Conservation (phyloP, 2,329 filamentous ascomycete species). For the Aspergillus sp. region DNA sequence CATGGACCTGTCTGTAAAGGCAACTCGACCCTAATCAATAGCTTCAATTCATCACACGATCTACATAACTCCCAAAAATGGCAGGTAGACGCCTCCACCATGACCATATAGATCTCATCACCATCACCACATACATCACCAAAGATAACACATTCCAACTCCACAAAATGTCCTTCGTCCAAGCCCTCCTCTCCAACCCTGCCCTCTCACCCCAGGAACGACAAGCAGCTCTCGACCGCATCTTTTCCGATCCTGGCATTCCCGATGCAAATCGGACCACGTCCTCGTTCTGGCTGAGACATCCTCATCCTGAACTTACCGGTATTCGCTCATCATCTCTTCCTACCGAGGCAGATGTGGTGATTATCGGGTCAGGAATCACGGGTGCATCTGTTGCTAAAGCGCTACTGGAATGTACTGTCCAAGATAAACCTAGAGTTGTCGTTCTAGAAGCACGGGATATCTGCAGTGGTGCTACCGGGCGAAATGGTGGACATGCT, state of each 20-base stretch:
- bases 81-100: no score
- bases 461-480: conserved; percentile 28
- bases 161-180: conserved; percentile 17
- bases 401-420: conserved; percentile 10
- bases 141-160: no score
- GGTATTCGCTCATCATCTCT: conserved; percentile 13
- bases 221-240: conserved; percentile 19
- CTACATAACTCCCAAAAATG: no score
- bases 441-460: conserved; percentile 27
- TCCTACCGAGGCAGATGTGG: conserved; percentile 19
- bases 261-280: conserved; percentile 22
- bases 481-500: conserved; percentile 30
- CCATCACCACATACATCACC: no score
- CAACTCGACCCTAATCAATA: no score
- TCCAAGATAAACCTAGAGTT: conserved; percentile 7
- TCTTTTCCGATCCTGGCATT: conserved; percentile 20
- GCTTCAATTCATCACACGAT: no score
- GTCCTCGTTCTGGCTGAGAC: conserved; percentile 27
- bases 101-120: no score
- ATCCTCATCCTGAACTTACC: conserved; percentile 17
- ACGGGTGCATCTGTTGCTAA: conserved; percentile 21
- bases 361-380: conserved; percentile 28
- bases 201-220: conserved; percentile 12
- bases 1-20: no score
- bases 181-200: conserved; percentile 12